phyloP scores from a whole-genome alignment of 176 grass and related monocot species.

The Bonia amplexicaulis region DNA sequence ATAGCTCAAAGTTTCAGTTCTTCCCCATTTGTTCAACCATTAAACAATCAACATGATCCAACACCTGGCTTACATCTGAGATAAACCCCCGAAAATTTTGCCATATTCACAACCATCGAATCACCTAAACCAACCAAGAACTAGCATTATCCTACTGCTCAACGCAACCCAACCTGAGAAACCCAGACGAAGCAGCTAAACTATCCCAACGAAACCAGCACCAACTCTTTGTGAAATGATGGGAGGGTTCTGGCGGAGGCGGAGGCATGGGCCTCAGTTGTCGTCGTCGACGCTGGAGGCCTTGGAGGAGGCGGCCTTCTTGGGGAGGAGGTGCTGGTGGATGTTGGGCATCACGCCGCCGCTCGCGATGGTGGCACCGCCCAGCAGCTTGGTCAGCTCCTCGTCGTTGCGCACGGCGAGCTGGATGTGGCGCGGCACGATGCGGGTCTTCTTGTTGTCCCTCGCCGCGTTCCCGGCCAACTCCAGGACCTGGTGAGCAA shows the following conservation, averaged over 20 bases:
- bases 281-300: conserved; percentile 35
- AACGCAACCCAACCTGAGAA: background rate
- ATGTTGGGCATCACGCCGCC: conserved; percentile 95
- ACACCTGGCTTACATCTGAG: background rate
- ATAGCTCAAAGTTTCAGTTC: background rate
- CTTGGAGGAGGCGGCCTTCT: conserved; percentile 59
- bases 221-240: background rate
- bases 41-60: background rate
- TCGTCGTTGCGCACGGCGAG: conserved; percentile 72
- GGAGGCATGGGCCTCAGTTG: background rate
- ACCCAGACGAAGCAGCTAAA: background rate
- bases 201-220: background rate
- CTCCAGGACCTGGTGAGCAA: conserved; percentile 50
- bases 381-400: conserved; percentile 72
- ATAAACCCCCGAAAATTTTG: conserved; percentile 19
- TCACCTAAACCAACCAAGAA: background rate
- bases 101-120: conserved; percentile 24
- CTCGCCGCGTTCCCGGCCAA: conserved; percentile 72
- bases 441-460: conserved; percentile 92
- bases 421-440: conserved; percentile 89
- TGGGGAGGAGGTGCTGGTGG: conserved; percentile 86
- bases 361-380: conserved; percentile 78
- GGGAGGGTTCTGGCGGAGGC: background rate
- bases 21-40: background rate
- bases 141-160: background rate